Evolutionary conservation across 768 basidiomycete genomes (phyloP).

Genomic region (Clitopilus hobsonii): DNA sequence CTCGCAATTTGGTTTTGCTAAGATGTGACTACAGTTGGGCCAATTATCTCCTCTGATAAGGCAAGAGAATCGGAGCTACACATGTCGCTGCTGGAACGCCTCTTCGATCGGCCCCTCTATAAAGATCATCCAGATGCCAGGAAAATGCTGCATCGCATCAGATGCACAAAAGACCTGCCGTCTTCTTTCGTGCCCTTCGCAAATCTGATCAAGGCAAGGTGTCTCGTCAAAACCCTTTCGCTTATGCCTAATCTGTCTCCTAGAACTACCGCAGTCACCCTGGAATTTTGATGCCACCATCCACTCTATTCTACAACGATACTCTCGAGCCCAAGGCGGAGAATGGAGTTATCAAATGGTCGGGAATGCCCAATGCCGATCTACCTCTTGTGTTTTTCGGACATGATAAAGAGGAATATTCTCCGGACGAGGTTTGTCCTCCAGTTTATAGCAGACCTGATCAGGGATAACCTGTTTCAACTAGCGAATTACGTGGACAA

Average conservation of each 20-base stretch:
- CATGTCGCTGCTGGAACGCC: conserved; percentile 42
- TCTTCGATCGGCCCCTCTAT: conserved; percentile 41
- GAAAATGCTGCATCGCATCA: conserved; percentile 2
- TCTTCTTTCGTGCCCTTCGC: conserved; percentile 27
- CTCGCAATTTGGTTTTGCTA: conserved; percentile 1
- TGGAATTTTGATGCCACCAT: conserved; percentile 50
- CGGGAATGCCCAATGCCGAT: conserved; percentile 29
- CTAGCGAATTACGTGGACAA: conserved; percentile 46
- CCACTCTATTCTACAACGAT: conserved; percentile 50
- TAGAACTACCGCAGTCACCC: conserved; percentile 50
- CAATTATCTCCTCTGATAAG: conserved; percentile 39
- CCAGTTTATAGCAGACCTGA: too few species aligned
- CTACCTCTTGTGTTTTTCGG: conserved; percentile 44
- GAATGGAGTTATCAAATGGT: conserved; percentile 39
- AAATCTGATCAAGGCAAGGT: conserved; percentile 37
- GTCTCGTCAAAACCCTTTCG: conserved; percentile 1
- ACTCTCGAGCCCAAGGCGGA: conserved; percentile 38
- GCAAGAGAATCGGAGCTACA: conserved; percentile 42
- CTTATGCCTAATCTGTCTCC: neutral
- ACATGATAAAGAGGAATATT: conserved; percentile 33
- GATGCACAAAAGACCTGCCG: neutral
- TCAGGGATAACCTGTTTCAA: neutral
- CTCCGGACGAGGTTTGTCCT: conserved; percentile 37
- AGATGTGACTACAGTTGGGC: conserved; percentile 33
- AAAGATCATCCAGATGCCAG: conserved; percentile 17